Percentiles rank a stretch among this genome's conserved stretches.
Evolutionary conservation across 176 grass and related monocot genomes (phyloP).

Genomic region (Rhipidocladum racemiflorum): DNA sequence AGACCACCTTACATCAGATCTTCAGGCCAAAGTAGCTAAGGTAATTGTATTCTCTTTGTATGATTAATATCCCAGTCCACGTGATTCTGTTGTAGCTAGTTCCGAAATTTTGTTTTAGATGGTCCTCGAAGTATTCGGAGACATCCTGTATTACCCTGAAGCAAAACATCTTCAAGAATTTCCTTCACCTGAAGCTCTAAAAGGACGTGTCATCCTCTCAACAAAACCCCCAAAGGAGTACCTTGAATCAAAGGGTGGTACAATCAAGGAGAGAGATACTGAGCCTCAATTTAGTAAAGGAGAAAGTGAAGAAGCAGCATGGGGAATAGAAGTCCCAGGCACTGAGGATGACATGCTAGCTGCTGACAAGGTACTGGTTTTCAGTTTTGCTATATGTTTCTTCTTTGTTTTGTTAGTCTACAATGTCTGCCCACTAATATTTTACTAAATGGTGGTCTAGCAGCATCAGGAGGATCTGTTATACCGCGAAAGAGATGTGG

Average conservation of each 20-base stretch:
- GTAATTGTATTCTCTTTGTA: constrained; percentile 53
- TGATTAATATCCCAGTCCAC: constrained; percentile 19
- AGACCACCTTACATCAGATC: constrained; percentile 88
- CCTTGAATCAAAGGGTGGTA: constrained; percentile 57
- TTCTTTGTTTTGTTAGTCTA: background rate
- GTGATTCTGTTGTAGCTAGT: constrained; percentile 41
- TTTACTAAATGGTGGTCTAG: constrained; percentile 28
- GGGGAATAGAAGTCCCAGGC: constrained; percentile 82
- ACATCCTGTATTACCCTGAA: constrained; percentile 83
- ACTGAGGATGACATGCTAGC: constrained; percentile 54
- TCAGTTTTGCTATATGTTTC: constrained; percentile 4
- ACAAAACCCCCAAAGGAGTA: constrained; percentile 96
- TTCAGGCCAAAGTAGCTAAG: constrained; percentile 94
- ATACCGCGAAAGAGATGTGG: constrained; percentile 28
- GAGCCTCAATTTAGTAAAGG: constrained; percentile 39
- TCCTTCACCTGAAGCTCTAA: constrained; percentile 81
- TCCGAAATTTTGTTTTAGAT: constrained; percentile 71
- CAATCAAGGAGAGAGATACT: constrained; percentile 43
- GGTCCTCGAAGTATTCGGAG: constrained; percentile 84
- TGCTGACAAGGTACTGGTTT: constrained; percentile 46
- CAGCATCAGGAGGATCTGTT: constrained; percentile 45
- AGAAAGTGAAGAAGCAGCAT: constrained; percentile 56
- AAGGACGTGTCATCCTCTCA: constrained; percentile 71
- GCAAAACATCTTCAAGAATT: constrained; percentile 79
- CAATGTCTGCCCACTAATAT: background rate